Conservation (phyloP, 164 flowering plant species). For the Buxus sempervirens region DNA sequence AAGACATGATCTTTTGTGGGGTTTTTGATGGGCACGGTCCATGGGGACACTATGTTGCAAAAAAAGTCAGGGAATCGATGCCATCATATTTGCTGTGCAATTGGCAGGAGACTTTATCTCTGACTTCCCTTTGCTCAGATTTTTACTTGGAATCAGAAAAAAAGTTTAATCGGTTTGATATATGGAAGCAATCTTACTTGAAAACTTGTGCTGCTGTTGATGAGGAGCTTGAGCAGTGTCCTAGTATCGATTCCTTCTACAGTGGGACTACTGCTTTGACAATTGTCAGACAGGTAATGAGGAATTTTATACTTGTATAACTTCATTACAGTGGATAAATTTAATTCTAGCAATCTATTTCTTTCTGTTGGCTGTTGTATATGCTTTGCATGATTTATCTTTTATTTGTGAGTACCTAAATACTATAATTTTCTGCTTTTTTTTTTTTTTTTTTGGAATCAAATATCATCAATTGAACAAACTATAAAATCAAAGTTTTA, state of each 20-base stretch:
- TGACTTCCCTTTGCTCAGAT: constrained; percentile 32
- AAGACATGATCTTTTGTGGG: constrained; percentile 82
- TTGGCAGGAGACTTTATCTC: constrained; percentile 72
- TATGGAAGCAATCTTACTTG: constrained; percentile 72
- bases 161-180: constrained; percentile 32
- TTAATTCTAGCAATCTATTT: not conserved
- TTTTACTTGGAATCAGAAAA: constrained; percentile 32
- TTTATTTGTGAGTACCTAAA: not conserved
- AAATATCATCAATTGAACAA: not conserved
- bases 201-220: constrained; percentile 73
- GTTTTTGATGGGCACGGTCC: constrained; percentile 93
- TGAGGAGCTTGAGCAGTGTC: constrained; percentile 54
- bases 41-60: constrained; percentile 87
- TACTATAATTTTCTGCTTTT: not conserved
- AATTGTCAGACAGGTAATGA: constrained; percentile 75
- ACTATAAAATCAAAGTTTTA: too few species aligned
- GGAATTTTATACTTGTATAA: not conserved
- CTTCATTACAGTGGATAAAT: not conserved
- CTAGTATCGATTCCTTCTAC: constrained; percentile 53
- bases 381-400: not conserved
- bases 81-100: constrained; percentile 57
- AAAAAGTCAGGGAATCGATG: constrained; percentile 61
- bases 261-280: constrained; percentile 88
- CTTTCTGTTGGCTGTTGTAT: not conserved
- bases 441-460: too few species aligned